Base-by-base conservation (phyloP, 2,329 filamentous ascomycete species). In the Claviceps africana region DNA sequence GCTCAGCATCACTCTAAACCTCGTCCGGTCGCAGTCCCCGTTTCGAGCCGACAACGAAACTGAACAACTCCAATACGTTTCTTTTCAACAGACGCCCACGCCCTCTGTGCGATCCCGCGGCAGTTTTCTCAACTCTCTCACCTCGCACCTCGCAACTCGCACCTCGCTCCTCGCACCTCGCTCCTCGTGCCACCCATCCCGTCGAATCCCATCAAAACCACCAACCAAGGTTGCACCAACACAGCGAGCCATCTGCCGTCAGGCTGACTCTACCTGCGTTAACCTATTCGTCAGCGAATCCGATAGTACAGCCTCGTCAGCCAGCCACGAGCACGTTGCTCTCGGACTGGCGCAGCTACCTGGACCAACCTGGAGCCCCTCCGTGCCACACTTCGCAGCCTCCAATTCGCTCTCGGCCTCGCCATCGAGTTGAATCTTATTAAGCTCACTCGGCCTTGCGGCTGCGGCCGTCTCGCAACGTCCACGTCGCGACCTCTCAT, bases 321-420 rank as follows among this genome's bases (percentile, higher is more conserved):
- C 52, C 46, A 51, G 46, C 52, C 52, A 54, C 49, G 33, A 54
- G 21, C 33, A 44, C 47, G 31, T 45, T 40, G n/a, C 39, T 39
- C 45, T 15, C 45, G 37, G 21, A 37, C 44, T 48, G 43, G 22
- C 47, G 35, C 47, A 47, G 35, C 50, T 33, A 21, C 28, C 31
- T 28, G 47, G 43, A n/a, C n/a, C n/a, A n/a, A n/a, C n/a, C n/a
- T n/a, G n/a, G n/a, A n/a, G 44, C 11, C 13, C 2, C 13, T 19
- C 7, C 13, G 19, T 50, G n/a, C 47, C 30, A 19, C 48, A 45
- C 35, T 31, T 15, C 3, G 30, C 46, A 15, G 22, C 15, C n/a
- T 40, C n/a, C 25, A 25, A 35, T 51, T 47, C 22, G 35, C 25
- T 45, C 47, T 49, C 47, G 53, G 15, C 37, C 47, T 51, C 47